phyloP scores from a whole-genome alignment of 495 filamentous ascomycete species.

The Penicillium steckii region DNA sequence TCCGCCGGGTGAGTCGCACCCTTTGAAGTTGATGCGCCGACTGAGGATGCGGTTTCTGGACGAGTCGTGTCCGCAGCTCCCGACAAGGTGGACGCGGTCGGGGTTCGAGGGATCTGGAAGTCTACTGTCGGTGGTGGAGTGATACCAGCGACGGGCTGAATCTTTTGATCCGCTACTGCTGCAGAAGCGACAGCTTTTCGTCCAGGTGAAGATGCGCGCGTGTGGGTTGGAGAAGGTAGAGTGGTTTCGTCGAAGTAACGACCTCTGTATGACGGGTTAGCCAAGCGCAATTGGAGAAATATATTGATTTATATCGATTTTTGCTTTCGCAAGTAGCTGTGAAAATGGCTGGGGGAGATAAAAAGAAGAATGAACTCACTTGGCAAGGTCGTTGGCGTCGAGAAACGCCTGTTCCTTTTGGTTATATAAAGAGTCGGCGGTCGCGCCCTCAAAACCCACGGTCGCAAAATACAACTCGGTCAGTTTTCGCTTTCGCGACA shows the following conservation, averaged over 20 bases:
- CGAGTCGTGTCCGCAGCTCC: constrained; percentile 5
- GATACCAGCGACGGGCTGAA: constrained; percentile 15
- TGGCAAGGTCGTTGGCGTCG: constrained; percentile 68
- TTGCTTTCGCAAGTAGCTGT: too few relatives aligned
- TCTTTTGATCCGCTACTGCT: constrained; percentile 15
- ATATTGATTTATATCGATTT: constrained; percentile 3
- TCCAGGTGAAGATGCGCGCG: constrained; percentile 26
- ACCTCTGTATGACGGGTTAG: constrained; percentile 54
- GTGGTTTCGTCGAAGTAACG: constrained; percentile 68
- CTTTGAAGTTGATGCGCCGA: constrained; percentile 5
- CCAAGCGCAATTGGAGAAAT: constrained; percentile 18
- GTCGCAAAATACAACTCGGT: constrained; percentile 70
- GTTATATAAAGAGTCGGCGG: constrained; percentile 55
- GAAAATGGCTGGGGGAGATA: constrained; percentile 17
- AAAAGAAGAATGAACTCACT: constrained; percentile 55
- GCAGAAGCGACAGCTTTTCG: constrained; percentile 25
- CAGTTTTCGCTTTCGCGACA: constrained; percentile 80
- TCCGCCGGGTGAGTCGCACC: constrained; percentile 8
- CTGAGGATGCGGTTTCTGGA: constrained; percentile 2
- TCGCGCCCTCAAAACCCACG: constrained; percentile 47
- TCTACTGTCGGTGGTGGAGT: constrained; percentile 21
- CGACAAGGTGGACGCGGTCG: constrained; percentile 21
- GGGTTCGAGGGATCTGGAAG: constrained; percentile 18
- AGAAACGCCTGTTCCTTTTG: constrained; percentile 62
- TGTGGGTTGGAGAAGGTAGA: constrained; percentile 58